Base-by-base conservation (phyloP, 2,329 filamentous ascomycete genomes). In the Colletotrichum sansevieriae region DNA sequence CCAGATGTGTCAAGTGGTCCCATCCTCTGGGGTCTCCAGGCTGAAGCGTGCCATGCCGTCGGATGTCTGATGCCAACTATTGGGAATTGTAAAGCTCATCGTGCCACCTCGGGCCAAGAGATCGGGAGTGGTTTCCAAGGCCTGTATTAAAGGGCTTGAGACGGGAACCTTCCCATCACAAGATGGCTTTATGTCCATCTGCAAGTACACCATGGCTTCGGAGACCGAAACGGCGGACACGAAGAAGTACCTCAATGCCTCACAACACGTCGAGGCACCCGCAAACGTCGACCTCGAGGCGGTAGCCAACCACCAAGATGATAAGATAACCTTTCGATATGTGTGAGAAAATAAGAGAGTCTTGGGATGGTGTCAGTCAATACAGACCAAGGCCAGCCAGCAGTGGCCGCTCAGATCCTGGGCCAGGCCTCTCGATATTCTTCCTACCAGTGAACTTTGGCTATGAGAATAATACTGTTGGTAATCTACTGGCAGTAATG, bases 401-500 rank as follows among this genome's bases (percentile, higher is more conserved):
- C 4, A 22, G 20, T 15, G 15, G 15, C 3, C 2, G 8, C 56
- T 59, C 10, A 7, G 11, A 9, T 11, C 9, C 7, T 9, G 9
- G 5, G 10, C 9, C 18, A 70, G 68, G 68, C 47, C 59, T 67
- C 25, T 10, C 63, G 29, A 70, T 67, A 18, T 67, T 55, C 33
- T 54, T 70, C 18, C 25, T 70, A 12, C 68, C 68, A 3, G 43
- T 70, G 20, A 70, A 67, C 52, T 70, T 70, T 29, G 76, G 76
- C 37, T 77, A 78, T 39, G 76, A 77, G 54, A 60, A 71, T 13
- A 70, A 68, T 37, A 76, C 72, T 35, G 70, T 77, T 8, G 76
- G 76, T 29, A 76, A 78, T 47, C 71, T 78, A 11, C 72, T 77
- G 15, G 75, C 76, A 11, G 74, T 77, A 0, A 72, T 70, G 1